Base-by-base conservation (phyloP, 179 eudicot species). In the Monotropa hypopitys region DNA sequence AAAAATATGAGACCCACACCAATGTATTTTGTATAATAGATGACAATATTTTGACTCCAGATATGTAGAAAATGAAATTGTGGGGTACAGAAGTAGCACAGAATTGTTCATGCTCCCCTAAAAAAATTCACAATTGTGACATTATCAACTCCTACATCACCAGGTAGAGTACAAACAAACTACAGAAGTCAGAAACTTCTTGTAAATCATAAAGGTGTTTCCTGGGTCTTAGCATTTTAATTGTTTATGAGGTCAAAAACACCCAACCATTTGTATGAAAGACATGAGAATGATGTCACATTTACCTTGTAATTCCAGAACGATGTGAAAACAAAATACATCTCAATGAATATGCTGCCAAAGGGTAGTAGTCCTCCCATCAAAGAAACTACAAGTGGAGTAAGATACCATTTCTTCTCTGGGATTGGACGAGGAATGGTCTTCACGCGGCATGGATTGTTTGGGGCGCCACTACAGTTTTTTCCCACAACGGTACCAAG, bases 341-440 rank as follows among this genome's bases (percentile, higher is more conserved):
- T 89, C 84, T 92, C 96, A 78, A 92, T 91, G 75, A 91, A 92
- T 73, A 92, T 92, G 87, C 98, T 93, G 70, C 97, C 97, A 77
- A 93, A 93, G 47, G 98, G 98, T 68, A 93, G 89, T 72, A 93
- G 81, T 68, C 98, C 98, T 42, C 98, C 98, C 97, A 93, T 91
- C 43, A 93, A 73, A 63, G 94, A 89, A 40, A 93, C 85, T 10
- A 93, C 88, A 26, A 94, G 86, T 49, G 98, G 97, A 9, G 97
- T 93, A 61, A 91, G 91, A 63, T 93, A 93, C 98, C 97, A 93
- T 76, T 93, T 92, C 89, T 93, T 93, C 80, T 91, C 92, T 10
- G 98, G 98, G 80, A 93, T 92, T 50, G 98, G 98, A 26, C 98
- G 90, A 78, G 98, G 97, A 76, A 93, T 93, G 76, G 97, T 93